Evolutionary conservation across 2,329 filamentous ascomycete species (phyloP).

Genomic region (Sarocladium brachiariae): DNA sequence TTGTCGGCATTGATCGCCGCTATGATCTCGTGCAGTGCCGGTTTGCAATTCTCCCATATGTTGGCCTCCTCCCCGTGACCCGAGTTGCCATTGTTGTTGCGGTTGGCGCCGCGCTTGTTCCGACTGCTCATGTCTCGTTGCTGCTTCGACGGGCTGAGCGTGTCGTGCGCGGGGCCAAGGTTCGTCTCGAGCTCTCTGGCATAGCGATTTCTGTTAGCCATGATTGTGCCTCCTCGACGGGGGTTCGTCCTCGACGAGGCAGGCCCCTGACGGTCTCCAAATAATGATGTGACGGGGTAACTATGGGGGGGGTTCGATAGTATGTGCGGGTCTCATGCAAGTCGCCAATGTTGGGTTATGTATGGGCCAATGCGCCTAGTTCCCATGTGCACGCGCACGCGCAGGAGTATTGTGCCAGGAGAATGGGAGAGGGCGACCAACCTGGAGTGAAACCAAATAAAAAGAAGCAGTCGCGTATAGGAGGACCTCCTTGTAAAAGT

Average conservation of each 20-base stretch:
- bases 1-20: conserved; percentile 35
- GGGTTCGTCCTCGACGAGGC: conserved; percentile 7
- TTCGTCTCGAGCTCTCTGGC: conserved; percentile 1
- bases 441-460: no score
- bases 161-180: conserved; percentile 16
- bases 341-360: conserved; percentile 6
- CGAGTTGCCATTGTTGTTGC: conserved; percentile 24
- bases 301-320: conserved; percentile 9
- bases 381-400: neutral
- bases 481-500: neutral
- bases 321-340: conserved; percentile 8
- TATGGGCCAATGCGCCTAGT: conserved; percentile 9
- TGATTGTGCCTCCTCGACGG: neutral
- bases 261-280: neutral
- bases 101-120: conserved; percentile 36
- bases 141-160: conserved; percentile 14
- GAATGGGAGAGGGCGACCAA: neutral
- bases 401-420: neutral
- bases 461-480: neutral
- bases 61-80: conserved; percentile 36
- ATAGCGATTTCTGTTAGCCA: conserved; percentile 9
- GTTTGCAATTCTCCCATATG: conserved; percentile 35
- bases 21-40: conserved; percentile 32
- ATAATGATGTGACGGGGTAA: conserved; percentile 8
- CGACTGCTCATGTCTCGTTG: conserved; percentile 33